Conservation (phyloP, 2,329 filamentous ascomycete genomes). For the Alternaria solani region DNA sequence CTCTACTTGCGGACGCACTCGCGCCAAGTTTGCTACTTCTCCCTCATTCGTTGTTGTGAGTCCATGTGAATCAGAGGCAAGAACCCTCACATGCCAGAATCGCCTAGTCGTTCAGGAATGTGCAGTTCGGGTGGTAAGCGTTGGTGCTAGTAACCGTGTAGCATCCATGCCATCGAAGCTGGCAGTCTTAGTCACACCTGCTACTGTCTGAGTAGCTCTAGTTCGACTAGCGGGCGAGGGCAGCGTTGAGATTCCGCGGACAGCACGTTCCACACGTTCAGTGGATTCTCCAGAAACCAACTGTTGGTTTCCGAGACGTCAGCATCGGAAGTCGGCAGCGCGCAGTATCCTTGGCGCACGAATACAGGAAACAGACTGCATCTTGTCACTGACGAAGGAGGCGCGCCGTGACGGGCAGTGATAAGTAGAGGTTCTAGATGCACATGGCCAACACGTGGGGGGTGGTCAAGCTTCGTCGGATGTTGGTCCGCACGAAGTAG, state of each 20-base stretch:
- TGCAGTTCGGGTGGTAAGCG: no score
- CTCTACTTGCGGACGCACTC: background rate
- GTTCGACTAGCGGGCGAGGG: background rate
- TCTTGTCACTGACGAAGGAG: background rate
- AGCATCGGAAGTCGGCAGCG: background rate
- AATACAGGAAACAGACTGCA: background rate
- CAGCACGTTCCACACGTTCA: constrained; percentile 3
- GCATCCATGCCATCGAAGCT: no score
- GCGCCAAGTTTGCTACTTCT: background rate
- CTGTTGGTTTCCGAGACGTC: background rate
- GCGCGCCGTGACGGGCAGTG: background rate
- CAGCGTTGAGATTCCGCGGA: background rate
- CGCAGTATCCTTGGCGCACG: background rate
- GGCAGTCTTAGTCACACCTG: no score
- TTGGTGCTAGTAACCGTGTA: background rate
- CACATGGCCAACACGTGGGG: background rate
- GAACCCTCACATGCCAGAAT: background rate
- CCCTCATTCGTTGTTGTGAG: background rate
- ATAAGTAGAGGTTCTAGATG: constrained; percentile 1
- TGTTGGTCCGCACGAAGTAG: constrained; percentile 1
- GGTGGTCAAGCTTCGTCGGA: background rate
- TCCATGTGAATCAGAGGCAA: background rate
- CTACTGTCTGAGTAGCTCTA: background rate
- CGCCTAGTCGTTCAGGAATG: background rate
- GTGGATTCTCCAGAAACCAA: background rate